Evolutionary conservation across 225 moss, liverwort and hornwort species (phyloP).

Genomic region (Physcomitrium patens): DNA sequence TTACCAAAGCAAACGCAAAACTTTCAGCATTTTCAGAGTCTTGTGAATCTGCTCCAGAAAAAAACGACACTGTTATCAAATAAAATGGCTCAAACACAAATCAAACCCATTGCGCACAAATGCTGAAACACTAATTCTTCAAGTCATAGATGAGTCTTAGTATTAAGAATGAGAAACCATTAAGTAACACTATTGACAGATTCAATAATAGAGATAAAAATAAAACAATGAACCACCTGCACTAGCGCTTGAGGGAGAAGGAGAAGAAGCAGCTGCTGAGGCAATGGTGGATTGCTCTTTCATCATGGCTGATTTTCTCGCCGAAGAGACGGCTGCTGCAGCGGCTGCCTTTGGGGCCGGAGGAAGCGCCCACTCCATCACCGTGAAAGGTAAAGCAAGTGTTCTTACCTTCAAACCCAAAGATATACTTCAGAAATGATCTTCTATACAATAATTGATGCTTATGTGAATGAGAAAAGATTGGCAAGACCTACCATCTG

Average conservation of each 20-base stretch:
- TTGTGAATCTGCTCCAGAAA: slow-evolving; percentile 49
- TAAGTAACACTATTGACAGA: slow-evolving; percentile 13
- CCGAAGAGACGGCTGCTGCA: slow-evolving; percentile 53
- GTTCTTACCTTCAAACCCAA: slow-evolving; percentile 83
- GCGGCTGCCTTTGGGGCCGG: slow-evolving; percentile 79
- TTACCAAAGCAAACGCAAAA: slow-evolving; percentile 97
- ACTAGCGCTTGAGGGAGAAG: slow-evolving; percentile 34
- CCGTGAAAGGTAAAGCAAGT: slow-evolving; percentile 93
- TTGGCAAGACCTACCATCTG: slow-evolving; percentile 69
- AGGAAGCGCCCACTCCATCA: slow-evolving; percentile 99
- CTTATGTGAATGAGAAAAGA: slow-evolving; percentile 10
- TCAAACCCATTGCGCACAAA: slow-evolving; percentile 1
- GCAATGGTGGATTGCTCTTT: slow-evolving; percentile 80
- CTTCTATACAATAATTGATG: slow-evolving; percentile 5
- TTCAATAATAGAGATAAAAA: slow-evolving; percentile 14
- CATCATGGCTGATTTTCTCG: slow-evolving; percentile 56
- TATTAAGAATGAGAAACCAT: slow-evolving; percentile 5
- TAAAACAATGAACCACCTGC: slow-evolving; percentile 36
- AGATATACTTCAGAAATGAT: slow-evolving; percentile 31
- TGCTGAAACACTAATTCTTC: slow-evolving; percentile 1
- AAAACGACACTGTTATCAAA: slow-evolving; percentile 15
- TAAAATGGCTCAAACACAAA: slow-evolving; percentile 13
- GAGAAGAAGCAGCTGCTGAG: slow-evolving; percentile 82
- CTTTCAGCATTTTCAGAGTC: slow-evolving; percentile 91
- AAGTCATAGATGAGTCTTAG: slow-evolving; percentile 2